Percentiles rank a stretch among this genome's conserved stretches.
These are phyloP conservation scores for Erythrophleum fordii DNA, from an alignment of 306 rosid species.

Conservation along the genomic window DNA sequence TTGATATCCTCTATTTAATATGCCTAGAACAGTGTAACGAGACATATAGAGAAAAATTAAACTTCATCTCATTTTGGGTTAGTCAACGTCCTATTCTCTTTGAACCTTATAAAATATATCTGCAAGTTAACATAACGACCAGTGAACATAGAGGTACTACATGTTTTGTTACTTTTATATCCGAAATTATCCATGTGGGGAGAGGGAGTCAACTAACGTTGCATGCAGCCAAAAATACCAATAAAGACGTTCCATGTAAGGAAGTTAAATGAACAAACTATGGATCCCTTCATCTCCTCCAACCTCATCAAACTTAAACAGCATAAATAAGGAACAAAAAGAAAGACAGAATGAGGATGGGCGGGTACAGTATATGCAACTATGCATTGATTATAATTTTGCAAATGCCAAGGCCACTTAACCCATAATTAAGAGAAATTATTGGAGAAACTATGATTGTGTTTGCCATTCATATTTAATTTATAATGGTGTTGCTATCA, in stretches of 20 bases:
- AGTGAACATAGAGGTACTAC: neutral
- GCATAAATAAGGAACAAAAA: neutral
- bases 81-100: slow-evolving; percentile 13
- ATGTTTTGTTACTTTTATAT: neutral
- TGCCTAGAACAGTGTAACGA: slow-evolving; percentile 17
- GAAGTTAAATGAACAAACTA: neutral
- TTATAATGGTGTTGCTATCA: slow-evolving; percentile 43
- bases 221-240: slow-evolving; percentile 18
- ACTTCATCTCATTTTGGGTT: slow-evolving; percentile 23
- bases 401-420: slow-evolving; percentile 42
- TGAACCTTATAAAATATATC: neutral
- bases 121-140: neutral
- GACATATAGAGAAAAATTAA: neutral
- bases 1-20: slow-evolving; percentile 15
- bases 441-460: slow-evolving; percentile 46
- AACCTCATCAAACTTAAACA: neutral
- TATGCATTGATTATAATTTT: slow-evolving; percentile 4
- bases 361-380: neutral
- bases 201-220: neutral
- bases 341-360: neutral
- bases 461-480: slow-evolving; percentile 44
- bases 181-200: neutral
- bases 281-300: neutral
- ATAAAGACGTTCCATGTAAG: neutral
- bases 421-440: slow-evolving; percentile 30